Evolutionary conservation across 2,329 filamentous ascomycete species (phyloP), one percentile per base, ranked within the genome.

Genomic region (Chaetomium olivaceum): DNA sequence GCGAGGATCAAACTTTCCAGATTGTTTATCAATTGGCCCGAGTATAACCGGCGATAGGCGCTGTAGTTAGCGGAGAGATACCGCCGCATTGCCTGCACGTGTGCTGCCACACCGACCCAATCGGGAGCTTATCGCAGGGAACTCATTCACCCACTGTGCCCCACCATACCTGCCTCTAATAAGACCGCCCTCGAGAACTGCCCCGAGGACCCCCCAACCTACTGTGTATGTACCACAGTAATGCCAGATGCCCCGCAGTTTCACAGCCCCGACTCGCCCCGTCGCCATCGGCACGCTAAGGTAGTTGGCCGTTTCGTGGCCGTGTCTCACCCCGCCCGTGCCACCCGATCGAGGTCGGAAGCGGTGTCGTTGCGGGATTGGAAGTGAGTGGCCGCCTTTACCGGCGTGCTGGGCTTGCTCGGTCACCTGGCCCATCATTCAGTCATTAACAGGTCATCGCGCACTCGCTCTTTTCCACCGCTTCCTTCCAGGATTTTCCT

Each of bases 1-100:
- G 7, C n/a, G 19, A 12, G 48, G 51, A 16, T 19, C 66, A 64
- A 68, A 67, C 69, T 68, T 63, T 27, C 14, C 12, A 58, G 48
- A 52, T 25, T 64, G 67, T 54, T 54, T 19, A 48, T 46, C 67
- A 59, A 69, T 65, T 71, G 68, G 71, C 65, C 73, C 73, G 73
- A 48, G 43, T 57, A 51, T 73, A 75, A 65, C 73, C 73, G 73
- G 43, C 25, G 36, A 19, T 73, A 74, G 58, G 69, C 73, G 72
- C 33, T 66, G 64, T 65, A 62, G 25, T 19, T 39, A 39, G 39
- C 39, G 36, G 65, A 33, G 57, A 48, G 29, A 51, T 59, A 25
- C 25, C 48, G 39, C 51, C 11, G 46, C 4, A 36, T 12, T 3
- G 33, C 33, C 33, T 36, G 33, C 39, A 43, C 39, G 39, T 43